Evolutionary conservation across 345 rosid genomes (phyloP).

Genomic region (Salix viminalis): DNA sequence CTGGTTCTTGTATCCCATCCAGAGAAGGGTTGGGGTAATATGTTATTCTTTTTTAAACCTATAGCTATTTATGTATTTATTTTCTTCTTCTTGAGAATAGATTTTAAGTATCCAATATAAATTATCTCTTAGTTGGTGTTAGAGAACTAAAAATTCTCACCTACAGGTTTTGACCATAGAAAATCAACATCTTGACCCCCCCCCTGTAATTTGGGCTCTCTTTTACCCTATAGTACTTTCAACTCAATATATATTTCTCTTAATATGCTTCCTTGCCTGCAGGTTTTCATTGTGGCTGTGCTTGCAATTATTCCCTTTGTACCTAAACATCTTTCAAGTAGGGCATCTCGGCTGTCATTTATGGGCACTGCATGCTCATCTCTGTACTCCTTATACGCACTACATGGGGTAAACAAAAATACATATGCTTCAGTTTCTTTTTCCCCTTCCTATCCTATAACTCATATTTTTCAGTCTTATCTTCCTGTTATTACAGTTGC

Average conservation of each 20-base stretch:
- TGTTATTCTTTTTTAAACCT: not conserved
- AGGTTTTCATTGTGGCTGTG: conserved; percentile 85
- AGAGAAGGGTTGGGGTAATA: not conserved
- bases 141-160: not conserved
- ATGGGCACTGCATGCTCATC: conserved; percentile 92
- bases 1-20: not conserved
- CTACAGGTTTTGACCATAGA: not conserved
- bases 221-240: not conserved
- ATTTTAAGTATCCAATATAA: not conserved
- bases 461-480: not conserved
- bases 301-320: conserved; percentile 81
- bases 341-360: conserved; percentile 86
- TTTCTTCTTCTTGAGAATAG: not conserved
- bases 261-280: conserved; percentile 24
- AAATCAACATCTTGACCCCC: not conserved
- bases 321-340: conserved; percentile 65
- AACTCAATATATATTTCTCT: not conserved
- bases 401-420: conserved; percentile 64
- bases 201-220: not conserved
- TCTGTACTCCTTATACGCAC: conserved; percentile 75
- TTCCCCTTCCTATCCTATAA: not conserved
- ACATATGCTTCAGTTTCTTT: not conserved
- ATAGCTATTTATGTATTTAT: not conserved
- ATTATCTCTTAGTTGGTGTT: not conserved
- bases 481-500: conserved; percentile 12